phyloP scores from a whole-genome alignment of 225 moss, liverwort and hornwort genomes.

The Asterella californica region DNA sequence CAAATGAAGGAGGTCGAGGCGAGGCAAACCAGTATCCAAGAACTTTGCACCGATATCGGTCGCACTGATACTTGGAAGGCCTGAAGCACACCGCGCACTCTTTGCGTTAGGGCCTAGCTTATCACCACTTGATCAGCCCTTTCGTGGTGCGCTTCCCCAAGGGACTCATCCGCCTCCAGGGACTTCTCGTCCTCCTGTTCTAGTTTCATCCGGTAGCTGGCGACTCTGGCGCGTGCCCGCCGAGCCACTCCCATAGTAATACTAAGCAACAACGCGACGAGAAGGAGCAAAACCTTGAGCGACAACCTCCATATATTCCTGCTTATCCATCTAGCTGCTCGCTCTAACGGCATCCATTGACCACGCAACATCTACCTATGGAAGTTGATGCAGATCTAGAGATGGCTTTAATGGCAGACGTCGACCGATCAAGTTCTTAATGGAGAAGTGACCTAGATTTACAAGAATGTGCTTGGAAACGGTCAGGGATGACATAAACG shows the following conservation, averaged over 20 bases:
- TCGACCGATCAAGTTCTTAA: too few species aligned
- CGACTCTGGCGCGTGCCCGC: not conserved
- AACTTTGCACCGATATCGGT: not conserved
- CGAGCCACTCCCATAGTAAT: not conserved
- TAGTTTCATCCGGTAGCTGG: not conserved
- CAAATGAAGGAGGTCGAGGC: not conserved
- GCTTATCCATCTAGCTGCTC: too few species aligned
- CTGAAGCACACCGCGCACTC: not conserved
- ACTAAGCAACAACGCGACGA: constrained; percentile 1
- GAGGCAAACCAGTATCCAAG: not conserved
- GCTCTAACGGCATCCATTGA: too few species aligned
- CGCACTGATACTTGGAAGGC: not conserved
- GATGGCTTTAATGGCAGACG: too few species aligned
- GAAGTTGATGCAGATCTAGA: too few species aligned
- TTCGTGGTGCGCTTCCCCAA: too few species aligned
- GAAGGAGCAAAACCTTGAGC: not conserved
- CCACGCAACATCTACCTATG: too few species aligned
- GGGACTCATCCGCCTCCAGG: not conserved
- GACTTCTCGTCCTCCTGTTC: not conserved
- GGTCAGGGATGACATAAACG: too few species aligned
- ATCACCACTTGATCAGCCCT: not conserved
- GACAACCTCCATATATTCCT: not conserved
- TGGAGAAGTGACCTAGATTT: too few species aligned
- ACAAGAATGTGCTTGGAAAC: too few species aligned
- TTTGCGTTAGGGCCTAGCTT: not conserved